A percentile compares a stretch with the other conserved stretches of the same genome.
Evolutionary conservation across 2,329 filamentous ascomycete genomes (phyloP).

Genomic region (Pestalotiopsis sp.): DNA sequence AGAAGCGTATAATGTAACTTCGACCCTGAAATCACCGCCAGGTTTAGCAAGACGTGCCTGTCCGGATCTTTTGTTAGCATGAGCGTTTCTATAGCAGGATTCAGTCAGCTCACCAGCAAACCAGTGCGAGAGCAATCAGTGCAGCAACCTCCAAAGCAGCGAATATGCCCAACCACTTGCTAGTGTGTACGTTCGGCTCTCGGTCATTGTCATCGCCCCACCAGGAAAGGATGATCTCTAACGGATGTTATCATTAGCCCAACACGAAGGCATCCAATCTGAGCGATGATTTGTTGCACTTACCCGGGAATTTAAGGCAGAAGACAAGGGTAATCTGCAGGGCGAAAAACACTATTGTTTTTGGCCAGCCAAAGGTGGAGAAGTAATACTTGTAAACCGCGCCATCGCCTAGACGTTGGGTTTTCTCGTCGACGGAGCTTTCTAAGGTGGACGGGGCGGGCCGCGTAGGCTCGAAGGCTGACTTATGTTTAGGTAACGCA

Average conservation of each 20-base stretch:
- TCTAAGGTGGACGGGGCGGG: neutral
- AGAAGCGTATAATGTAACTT: conserved; percentile 14
- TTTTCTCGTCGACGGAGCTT: conserved; percentile 10
- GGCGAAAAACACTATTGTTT: conserved; percentile 13
- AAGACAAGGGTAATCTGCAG: conserved; percentile 10
- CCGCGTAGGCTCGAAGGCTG: neutral
- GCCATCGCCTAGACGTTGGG: conserved; percentile 13
- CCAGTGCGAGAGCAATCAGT: conserved; percentile 3
- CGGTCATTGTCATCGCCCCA: conserved; percentile 14
- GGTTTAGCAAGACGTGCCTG: conserved; percentile 14
- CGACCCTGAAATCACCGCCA: conserved; percentile 12
- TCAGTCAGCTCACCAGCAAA: conserved; percentile 9
- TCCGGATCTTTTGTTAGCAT: neutral
- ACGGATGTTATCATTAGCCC: neutral
- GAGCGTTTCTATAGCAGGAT: neutral
- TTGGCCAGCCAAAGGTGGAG: conserved; percentile 10
- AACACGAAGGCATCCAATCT: neutral
- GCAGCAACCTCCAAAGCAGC: conserved; percentile 10
- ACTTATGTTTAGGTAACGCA: neutral
- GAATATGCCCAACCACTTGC: conserved; percentile 13
- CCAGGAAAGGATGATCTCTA: conserved; percentile 15
- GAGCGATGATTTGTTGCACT: neutral
- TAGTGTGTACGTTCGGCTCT: conserved; percentile 8
- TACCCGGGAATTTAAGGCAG: conserved; percentile 15
- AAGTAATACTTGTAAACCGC: conserved; percentile 17